Evolutionary conservation across 2,329 filamentous ascomycete genomes (phyloP).

Genomic region (Colletotrichum eremochloae): DNA sequence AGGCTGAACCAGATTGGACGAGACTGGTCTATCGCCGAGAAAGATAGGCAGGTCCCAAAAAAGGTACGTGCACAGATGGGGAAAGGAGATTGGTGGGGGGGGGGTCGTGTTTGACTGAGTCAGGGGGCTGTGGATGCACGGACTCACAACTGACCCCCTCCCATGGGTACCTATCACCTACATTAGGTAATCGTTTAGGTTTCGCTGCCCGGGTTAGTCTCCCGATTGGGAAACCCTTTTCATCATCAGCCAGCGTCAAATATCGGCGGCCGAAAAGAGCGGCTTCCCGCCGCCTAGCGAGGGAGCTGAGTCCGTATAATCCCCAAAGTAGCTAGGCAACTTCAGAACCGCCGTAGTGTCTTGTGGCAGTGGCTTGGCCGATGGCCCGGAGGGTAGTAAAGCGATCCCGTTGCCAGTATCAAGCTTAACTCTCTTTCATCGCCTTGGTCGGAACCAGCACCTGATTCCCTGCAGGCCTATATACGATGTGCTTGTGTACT

Average conservation of each 20-base stretch:
- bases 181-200: constrained; percentile 5
- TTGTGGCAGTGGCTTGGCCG: no score
- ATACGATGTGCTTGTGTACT: background rate
- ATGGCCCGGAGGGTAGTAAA: background rate
- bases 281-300: constrained; percentile 14
- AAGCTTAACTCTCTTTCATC: constrained; percentile 21
- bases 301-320: background rate
- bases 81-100: constrained; percentile 31
- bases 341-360: background rate
- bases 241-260: background rate
- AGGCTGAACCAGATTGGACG: constrained; percentile 2
- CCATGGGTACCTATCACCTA: background rate
- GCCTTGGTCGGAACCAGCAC: constrained; percentile 4
- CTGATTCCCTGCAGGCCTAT: background rate
- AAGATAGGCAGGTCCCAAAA: background rate
- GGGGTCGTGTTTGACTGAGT: constrained; percentile 1
- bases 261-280: constrained; percentile 32
- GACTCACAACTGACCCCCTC: background rate
- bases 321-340: background rate
- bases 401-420: background rate
- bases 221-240: constrained; percentile 18
- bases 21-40: background rate
- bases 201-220: background rate
- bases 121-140: background rate
- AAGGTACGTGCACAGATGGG: constrained; percentile 37